Percentiles rank a stretch among this genome's conserved stretches.
phyloP scores from a whole-genome alignment of 1,284 basidiomycete species.

The Coniferiporia sulphurascens region DNA sequence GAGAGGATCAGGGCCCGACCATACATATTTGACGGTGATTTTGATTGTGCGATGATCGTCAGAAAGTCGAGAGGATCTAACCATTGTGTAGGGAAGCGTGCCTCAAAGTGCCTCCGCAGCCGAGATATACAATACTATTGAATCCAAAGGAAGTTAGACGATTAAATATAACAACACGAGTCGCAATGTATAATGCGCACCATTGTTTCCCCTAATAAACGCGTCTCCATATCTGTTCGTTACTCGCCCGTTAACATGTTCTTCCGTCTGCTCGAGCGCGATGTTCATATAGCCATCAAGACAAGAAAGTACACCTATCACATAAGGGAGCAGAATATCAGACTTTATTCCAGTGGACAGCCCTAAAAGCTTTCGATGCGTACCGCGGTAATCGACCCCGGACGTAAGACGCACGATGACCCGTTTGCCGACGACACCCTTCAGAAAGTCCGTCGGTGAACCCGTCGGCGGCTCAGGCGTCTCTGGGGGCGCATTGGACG shows the following conservation, averaged over 20 bases:
- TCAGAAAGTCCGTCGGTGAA: conserved; percentile 87
- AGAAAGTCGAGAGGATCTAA: background rate
- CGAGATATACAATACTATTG: conserved; percentile 41
- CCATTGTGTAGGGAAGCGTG: background rate
- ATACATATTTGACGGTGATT: background rate
- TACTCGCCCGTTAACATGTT: conserved; percentile 82
- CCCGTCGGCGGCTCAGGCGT: conserved; percentile 47
- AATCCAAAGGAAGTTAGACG: conserved; percentile 6
- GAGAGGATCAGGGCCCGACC: no score
- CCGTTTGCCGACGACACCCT: conserved; percentile 91
- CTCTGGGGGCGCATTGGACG: conserved; percentile 46
- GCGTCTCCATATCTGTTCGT: conserved; percentile 93
- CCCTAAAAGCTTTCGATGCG: conserved; percentile 22
- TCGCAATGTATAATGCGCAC: conserved; percentile 37
- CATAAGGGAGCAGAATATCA: background rate
- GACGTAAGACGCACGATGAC: conserved; percentile 94
- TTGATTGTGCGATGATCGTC: background rate
- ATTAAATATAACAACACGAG: conserved; percentile 5
- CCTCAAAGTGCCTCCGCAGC: conserved; percentile 35
- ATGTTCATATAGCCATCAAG: conserved; percentile 99
- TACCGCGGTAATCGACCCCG: conserved; percentile 94
- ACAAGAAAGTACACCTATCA: conserved; percentile 86
- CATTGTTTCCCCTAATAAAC: conserved; percentile 96
- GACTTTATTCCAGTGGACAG: background rate
- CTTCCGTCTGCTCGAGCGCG: conserved; percentile 93